Percentiles rank a stretch among this genome's conserved stretches.
Conservation (phyloP, 139 green algal species). For the Gonium pectorale region DNA sequence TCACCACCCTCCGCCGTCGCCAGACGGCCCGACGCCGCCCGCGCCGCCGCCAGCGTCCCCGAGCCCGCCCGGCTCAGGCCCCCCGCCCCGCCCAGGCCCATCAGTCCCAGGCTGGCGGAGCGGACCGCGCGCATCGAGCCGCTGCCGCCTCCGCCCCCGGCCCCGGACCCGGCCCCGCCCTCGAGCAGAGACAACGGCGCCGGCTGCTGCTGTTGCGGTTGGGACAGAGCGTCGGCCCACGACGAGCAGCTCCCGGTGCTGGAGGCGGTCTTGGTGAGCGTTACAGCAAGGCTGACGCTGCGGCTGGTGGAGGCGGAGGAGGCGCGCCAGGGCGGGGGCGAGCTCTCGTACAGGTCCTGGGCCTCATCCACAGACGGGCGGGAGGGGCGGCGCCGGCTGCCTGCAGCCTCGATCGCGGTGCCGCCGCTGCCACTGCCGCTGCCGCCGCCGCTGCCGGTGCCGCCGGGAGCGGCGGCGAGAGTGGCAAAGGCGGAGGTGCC, state of each 20-base stretch:
- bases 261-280: not conserved
- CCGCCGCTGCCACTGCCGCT: not conserved
- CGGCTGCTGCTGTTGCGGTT: not conserved
- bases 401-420: not conserved
- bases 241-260: not conserved
- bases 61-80: not conserved
- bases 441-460: not conserved
- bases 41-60: not conserved
- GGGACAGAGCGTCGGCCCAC: too few species aligned
- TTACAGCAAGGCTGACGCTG: not conserved
- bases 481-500: not conserved
- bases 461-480: not conserved
- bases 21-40: not conserved
- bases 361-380: not conserved
- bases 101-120: not conserved
- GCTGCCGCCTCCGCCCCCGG: not conserved
- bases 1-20: not conserved
- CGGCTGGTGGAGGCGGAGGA: not conserved
- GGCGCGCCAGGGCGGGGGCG: not conserved
- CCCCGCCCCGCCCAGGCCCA: not conserved
- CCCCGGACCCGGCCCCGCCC: too few species aligned
- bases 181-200: not conserved
- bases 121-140: not conserved
- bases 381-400: not conserved
- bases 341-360: not conserved